These are phyloP conservation scores for Saturnispora gosingensis DNA, from an alignment of 805 yeast genomes.

Conservation along the genomic window DNA sequence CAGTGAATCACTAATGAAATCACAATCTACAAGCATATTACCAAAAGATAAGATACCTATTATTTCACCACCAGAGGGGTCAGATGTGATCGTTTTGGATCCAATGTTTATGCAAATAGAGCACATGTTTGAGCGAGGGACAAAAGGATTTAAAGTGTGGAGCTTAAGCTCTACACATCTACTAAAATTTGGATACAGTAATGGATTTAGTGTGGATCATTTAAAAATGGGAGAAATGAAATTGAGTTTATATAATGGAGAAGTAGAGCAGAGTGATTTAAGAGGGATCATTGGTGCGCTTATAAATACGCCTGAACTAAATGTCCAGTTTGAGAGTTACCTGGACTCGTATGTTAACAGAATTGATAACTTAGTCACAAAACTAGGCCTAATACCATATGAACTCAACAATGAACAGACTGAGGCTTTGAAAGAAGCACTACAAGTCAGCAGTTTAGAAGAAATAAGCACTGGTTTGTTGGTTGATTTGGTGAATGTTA, in stretches of 20 bases:
- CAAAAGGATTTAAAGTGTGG: not conserved
- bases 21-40: not conserved
- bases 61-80: not conserved
- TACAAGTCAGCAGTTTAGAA: not conserved
- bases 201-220: conserved; percentile 3
- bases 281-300: not conserved
- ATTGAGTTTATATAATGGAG: not conserved
- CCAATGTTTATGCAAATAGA: not conserved
- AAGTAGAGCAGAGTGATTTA: not conserved
- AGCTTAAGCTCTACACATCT: conserved; percentile 1
- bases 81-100: not conserved
- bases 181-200: not conserved
- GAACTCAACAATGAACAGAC: not conserved
- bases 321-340: not conserved
- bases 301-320: not conserved
- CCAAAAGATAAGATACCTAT: not conserved
- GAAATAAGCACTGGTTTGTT: not conserved
- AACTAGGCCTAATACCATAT: not conserved
- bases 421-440: not conserved
- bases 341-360: not conserved
- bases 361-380: not conserved
- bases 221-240: conserved; percentile 4
- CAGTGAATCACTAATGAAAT: not conserved
- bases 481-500: not conserved
- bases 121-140: not conserved